These are phyloP conservation scores for Podaxis sp. DNA, from an alignment of 768 basidiomycete genomes.

Conservation along the genomic window DNA sequence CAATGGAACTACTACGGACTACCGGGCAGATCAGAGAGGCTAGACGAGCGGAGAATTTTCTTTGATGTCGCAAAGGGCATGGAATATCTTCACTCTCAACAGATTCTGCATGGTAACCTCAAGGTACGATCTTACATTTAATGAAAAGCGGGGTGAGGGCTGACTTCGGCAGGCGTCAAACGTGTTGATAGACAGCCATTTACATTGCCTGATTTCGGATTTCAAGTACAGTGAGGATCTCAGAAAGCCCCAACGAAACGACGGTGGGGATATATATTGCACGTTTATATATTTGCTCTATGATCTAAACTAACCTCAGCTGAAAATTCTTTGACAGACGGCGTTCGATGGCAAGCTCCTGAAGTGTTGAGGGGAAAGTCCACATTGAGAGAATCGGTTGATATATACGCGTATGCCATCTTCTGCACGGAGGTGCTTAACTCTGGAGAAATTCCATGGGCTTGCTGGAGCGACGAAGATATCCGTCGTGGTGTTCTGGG, in stretches of 20 bases:
- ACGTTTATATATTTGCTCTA: slow-evolving; percentile 21
- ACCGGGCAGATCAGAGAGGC: slow-evolving; percentile 11
- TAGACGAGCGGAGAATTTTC: slow-evolving; percentile 50
- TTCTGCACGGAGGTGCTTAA: slow-evolving; percentile 53
- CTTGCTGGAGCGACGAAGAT: slow-evolving; percentile 35
- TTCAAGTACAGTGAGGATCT: slow-evolving; percentile 56
- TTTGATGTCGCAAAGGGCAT: slow-evolving; percentile 71
- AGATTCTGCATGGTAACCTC: slow-evolving; percentile 65
- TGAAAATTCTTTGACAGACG: slow-evolving; percentile 30
- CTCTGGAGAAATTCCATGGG: slow-evolving; percentile 52
- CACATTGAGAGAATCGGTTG: slow-evolving; percentile 42
- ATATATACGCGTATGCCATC: slow-evolving; percentile 61
- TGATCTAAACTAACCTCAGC: background rate
- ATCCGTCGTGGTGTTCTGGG: slow-evolving; percentile 43
- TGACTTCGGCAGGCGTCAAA: slow-evolving; percentile 43
- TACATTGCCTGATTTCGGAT: slow-evolving; percentile 58
- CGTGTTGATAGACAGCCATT: slow-evolving; percentile 58
- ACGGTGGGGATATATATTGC: slow-evolving; percentile 40
- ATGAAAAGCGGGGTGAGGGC: background rate
- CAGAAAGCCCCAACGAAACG: slow-evolving; percentile 37
- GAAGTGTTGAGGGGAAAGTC: slow-evolving; percentile 47
- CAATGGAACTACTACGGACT: slow-evolving; percentile 40
- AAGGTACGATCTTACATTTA: slow-evolving; percentile 21
- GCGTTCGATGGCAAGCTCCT: slow-evolving; percentile 59
- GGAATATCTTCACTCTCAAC: slow-evolving; percentile 61